Base-by-base conservation (phyloP, 495 filamentous ascomycete species). In the Aspergillus diversus region DNA sequence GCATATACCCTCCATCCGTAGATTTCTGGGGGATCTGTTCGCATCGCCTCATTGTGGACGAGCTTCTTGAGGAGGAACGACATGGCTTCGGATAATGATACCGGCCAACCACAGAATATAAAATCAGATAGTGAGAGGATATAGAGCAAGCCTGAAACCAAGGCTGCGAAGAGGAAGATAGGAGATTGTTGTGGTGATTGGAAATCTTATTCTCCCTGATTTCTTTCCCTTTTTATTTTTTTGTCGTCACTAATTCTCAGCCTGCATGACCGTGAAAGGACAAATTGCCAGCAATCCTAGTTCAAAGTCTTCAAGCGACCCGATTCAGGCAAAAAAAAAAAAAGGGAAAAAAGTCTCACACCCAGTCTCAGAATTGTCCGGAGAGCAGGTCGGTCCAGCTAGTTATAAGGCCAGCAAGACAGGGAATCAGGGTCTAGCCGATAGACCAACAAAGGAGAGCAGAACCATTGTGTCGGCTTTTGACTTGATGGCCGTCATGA, bases 1-100 rank as follows among this genome's bases (percentile, higher is more conserved):
- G 84, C 72, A 64, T 87, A 91, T 17, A 89, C 87, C 60, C 89
- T 84, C 89, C 89, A 92, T 64, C 88, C 88, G 66, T 93, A 93
- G 68, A 93, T 90, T 77, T 92, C 87, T 59, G 81, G 81, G 11
- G 90, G 89, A 68, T 90, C 89, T 50, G 75, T 77, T 75, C 83
- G 88, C 87, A 92, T 92, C 48, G 90, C 86, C 63, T 92, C 89
- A 85, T 93, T 93, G 74, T 85, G 85, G 64, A 92, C 87, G 68
- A 93, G 85, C 63, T 82, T 86, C 63, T 77, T 81, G 35, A 92
- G 73, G 55, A 92, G 34, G 61, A 70, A 69, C 56, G 75, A 72
- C 73, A 77, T 77, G n/a, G 50, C 69, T 61, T 47, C 32, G 16
- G 17, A 1, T 21, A 54, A 21, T 37, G 15, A 15, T 4, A 35